phyloP scores from a whole-genome alignment of 2,329 filamentous ascomycete species.

The Rosellinia necatrix region DNA sequence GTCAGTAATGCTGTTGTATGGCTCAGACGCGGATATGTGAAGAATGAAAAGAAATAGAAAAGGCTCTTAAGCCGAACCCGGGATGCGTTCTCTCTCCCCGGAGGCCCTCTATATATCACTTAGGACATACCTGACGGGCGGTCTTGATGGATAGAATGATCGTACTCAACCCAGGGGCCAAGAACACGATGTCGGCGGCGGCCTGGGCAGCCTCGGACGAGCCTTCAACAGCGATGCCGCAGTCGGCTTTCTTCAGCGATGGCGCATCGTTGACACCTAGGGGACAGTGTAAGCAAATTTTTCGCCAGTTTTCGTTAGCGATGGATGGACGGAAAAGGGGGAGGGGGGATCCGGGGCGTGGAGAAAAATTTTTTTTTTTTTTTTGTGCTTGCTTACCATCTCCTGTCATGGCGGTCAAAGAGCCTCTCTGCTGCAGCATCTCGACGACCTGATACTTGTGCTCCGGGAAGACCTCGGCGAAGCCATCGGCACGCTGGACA shows the following conservation, averaged over 20 bases:
- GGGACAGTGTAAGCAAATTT: not conserved
- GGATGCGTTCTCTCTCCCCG: too few relatives aligned
- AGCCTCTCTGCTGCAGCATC: constrained; percentile 74
- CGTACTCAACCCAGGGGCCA: constrained; percentile 71
- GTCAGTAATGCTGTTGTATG: constrained; percentile 21
- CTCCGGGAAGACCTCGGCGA: constrained; percentile 75
- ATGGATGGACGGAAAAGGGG: not conserved
- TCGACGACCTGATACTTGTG: constrained; percentile 79
- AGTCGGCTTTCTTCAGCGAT: constrained; percentile 75
- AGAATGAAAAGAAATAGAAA: too few relatives aligned
- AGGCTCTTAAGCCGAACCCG: too few relatives aligned
- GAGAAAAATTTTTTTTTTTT: too few relatives aligned
- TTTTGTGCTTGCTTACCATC: too few relatives aligned
- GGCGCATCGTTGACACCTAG: constrained; percentile 72
- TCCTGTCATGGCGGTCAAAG: constrained; percentile 77
- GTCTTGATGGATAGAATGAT: constrained; percentile 77
- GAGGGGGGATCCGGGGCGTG: constrained; percentile 4
- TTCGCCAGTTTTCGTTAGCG: too few relatives aligned
- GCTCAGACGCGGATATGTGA: too few relatives aligned
- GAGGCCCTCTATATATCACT: not conserved
- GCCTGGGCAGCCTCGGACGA: constrained; percentile 74
- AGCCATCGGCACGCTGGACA: constrained; percentile 74
- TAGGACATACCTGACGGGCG: constrained; percentile 54
- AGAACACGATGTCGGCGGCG: constrained; percentile 75
- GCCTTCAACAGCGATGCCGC: constrained; percentile 75